These are phyloP conservation scores for Triglochin maritima DNA, from an alignment of 106 monocot genomes.

Conservation along the genomic window DNA sequence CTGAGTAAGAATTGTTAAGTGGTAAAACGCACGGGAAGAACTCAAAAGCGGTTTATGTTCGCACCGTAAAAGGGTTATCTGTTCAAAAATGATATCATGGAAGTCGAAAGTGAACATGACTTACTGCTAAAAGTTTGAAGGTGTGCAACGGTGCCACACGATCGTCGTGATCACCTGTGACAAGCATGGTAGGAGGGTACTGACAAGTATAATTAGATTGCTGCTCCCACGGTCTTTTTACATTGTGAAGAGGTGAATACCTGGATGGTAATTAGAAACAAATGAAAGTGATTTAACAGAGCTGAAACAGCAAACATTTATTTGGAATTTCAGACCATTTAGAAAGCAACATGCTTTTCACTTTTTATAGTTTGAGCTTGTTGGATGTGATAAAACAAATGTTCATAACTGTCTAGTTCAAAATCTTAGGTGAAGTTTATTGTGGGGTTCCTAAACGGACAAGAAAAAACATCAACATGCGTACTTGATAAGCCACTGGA, in stretches of 20 bases:
- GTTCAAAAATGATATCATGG: background rate
- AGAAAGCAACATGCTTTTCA: too few species aligned
- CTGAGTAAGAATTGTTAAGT: background rate
- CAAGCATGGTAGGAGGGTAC: slow-evolving; percentile 82
- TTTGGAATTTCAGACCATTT: background rate
- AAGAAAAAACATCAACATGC: too few species aligned
- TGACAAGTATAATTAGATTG: slow-evolving; percentile 27
- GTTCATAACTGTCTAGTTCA: too few species aligned
- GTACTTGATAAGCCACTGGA: slow-evolving; percentile 88
- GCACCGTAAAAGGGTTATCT: too few species aligned
- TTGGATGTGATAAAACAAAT: too few species aligned
- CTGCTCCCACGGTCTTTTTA: slow-evolving; percentile 73
- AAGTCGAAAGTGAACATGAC: slow-evolving; percentile 8
- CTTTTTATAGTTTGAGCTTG: too few species aligned
- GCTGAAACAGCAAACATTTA: background rate
- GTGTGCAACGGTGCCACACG: slow-evolving; percentile 95
- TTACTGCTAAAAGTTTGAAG: slow-evolving; percentile 86
- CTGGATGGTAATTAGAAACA: slow-evolving; percentile 13
- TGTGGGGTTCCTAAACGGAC: too few species aligned
- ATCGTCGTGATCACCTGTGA: slow-evolving; percentile 97
- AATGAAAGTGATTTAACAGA: too few species aligned
- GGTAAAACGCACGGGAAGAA: background rate
- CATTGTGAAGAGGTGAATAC: slow-evolving; percentile 98
- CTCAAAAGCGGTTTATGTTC: too few species aligned
- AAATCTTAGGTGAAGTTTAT: too few species aligned